A percentile compares a stretch with the other conserved stretches of the same genome.
Conservation (phyloP, 257 asterid species). For the Ilex asprella region DNA sequence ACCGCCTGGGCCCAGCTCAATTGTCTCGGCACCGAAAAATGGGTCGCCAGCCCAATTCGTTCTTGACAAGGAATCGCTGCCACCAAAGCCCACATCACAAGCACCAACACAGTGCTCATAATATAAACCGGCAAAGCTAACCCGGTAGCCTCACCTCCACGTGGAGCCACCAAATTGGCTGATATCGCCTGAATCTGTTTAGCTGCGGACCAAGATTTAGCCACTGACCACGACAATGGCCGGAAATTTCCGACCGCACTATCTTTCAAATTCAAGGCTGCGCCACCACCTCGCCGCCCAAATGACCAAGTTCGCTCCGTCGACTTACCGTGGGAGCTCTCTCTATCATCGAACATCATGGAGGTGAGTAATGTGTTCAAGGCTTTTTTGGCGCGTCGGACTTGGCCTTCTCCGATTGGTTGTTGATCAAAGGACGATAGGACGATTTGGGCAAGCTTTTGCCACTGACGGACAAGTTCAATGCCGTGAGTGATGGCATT, state of each 20-base stretch:
- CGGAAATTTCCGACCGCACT: constrained; percentile 40
- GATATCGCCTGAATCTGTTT: constrained; percentile 71
- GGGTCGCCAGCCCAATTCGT: constrained; percentile 50
- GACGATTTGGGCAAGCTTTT: constrained; percentile 54
- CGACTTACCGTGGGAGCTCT: constrained; percentile 43
- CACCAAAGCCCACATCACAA: constrained; percentile 81
- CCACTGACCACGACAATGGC: constrained; percentile 58
- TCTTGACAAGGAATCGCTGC: constrained; percentile 89
- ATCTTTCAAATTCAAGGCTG: constrained; percentile 19
- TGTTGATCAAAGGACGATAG: constrained; percentile 44
- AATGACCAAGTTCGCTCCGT: constrained; percentile 67
- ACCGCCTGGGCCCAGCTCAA: constrained; percentile 63
- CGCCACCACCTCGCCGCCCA: constrained; percentile 46
- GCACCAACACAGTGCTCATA: constrained; percentile 53
- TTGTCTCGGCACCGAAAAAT: constrained; percentile 43
- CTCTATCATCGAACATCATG: constrained; percentile 60
- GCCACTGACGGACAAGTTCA: constrained; percentile 74
- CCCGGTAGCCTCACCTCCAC: constrained; percentile 55
- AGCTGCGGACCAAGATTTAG: constrained; percentile 81
- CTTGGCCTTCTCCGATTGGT: constrained; percentile 73
- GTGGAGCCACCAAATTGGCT: constrained; percentile 57
- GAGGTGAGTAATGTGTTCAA: constrained; percentile 48
- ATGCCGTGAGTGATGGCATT: constrained; percentile 79
- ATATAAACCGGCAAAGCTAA: constrained; percentile 53
- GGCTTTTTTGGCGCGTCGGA: constrained; percentile 63